A percentile compares a stretch with the other conserved stretches of the same genome.
Conservation (phyloP, 2,329 filamentous ascomycete species). For the Aspergillus sp. region DNA sequence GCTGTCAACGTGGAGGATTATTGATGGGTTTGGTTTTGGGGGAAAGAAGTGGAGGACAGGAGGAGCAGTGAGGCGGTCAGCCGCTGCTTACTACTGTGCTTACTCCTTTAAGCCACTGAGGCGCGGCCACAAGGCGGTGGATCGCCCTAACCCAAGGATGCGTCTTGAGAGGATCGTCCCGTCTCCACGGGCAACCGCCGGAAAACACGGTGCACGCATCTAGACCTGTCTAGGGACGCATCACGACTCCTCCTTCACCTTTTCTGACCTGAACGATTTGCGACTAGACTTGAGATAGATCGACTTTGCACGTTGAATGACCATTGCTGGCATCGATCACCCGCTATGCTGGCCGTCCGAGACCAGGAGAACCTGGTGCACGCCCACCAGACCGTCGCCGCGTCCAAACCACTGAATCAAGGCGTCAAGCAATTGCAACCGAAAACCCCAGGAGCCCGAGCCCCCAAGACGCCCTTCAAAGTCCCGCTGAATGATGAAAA, state of each 20-base stretch:
- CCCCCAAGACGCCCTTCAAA: conserved; percentile 78
- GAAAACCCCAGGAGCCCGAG: conserved; percentile 74
- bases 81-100: too few relatives aligned
- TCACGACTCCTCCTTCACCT: neutral
- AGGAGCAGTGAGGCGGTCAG: too few relatives aligned
- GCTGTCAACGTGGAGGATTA: conserved; percentile 3
- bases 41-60: conserved; percentile 13
- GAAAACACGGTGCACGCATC: conserved; percentile 13
- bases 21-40: conserved; percentile 11
- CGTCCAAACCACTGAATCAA: conserved; percentile 68
- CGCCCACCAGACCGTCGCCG: conserved; percentile 64
- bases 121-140: too few relatives aligned
- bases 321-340: conserved; percentile 4
- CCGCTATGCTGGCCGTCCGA: conserved; percentile 67
- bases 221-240: conserved; percentile 10
- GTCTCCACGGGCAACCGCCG: conserved; percentile 38
- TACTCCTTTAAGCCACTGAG: too few relatives aligned
- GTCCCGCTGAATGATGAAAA: conserved; percentile 82
- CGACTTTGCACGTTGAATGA: too few relatives aligned
- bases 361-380: conserved; percentile 88
- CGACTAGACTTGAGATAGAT: too few relatives aligned
- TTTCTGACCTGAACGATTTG: neutral
- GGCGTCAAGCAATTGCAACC: conserved; percentile 56
- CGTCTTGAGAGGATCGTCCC: conserved; percentile 8
- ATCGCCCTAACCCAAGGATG: too few relatives aligned